Percentiles rank a stretch among this genome's conserved stretches.
phyloP scores from a whole-genome alignment of 2,329 filamentous ascomycete genomes.

The Colletotrichum simmondsii region DNA sequence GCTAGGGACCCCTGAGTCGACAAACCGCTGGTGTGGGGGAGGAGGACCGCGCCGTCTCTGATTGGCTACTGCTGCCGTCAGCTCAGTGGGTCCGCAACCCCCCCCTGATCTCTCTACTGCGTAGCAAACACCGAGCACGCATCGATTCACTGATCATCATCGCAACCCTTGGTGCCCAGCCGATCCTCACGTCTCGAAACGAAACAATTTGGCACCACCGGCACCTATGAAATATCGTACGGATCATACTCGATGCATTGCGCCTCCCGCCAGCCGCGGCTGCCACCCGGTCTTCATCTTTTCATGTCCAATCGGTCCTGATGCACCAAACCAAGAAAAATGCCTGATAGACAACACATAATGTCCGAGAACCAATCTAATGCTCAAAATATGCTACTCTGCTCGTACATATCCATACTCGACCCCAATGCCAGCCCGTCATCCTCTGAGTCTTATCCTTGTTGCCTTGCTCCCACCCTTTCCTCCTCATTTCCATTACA shows the following conservation, averaged over 20 bases:
- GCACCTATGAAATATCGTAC: neutral
- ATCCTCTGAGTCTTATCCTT: neutral
- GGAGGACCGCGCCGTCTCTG: neutral
- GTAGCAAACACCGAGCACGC: conserved; percentile 13
- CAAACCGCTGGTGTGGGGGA: conserved; percentile 15
- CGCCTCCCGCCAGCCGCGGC: conserved; percentile 7
- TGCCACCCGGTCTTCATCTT: neutral
- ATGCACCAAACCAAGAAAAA: conserved; percentile 5
- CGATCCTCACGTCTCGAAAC: conserved; percentile 25
- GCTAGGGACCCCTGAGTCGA: conserved; percentile 29
- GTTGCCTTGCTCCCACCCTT: conserved; percentile 13
- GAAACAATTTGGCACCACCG: conserved; percentile 15
- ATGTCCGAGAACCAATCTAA: conserved; percentile 30
- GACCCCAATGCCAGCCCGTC: conserved; percentile 11
- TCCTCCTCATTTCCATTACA: conserved; percentile 23
- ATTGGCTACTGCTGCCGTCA: conserved; percentile 15
- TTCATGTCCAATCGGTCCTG: conserved; percentile 3
- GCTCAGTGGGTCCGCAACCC: neutral
- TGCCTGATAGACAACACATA: neutral
- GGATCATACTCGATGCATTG: neutral
- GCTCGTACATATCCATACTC: conserved; percentile 33
- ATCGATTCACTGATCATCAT: conserved; percentile 7
- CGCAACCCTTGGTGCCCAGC: conserved; percentile 20
- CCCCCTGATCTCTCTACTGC: conserved; percentile 8
- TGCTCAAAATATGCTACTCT: conserved; percentile 32